Evolutionary conservation across 176 grass and related monocot genomes (phyloP), one percentile per base, ranked within the genome.

Genomic region (Cocos nucifera): DNA sequence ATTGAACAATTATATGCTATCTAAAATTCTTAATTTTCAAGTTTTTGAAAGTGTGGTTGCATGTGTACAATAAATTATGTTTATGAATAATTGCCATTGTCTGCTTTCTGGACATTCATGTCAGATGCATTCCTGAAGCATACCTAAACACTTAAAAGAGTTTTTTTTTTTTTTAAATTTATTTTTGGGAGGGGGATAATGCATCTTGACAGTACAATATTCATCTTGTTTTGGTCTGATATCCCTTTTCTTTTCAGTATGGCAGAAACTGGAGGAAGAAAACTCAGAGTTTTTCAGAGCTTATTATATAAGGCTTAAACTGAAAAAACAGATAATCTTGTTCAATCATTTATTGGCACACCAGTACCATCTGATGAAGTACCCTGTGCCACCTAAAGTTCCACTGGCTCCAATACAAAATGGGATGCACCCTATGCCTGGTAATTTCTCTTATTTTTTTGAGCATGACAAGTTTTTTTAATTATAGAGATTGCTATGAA

Each of bases 191-290:
- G 35, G 8, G 8, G 5, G 32, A 4, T 1, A 1, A 2, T 44
- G 35, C 35, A 54, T 12, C 19, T 69, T 76, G 6, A 55, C 21
- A 26, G 61, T 56, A 62, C 3, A 58, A 56, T n/a, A 28, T 65
- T 23, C 30, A 2, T 22, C 50, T 58, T 55, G 52, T 54, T 69
- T 78, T 68, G 60, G 6, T 26, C 70, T 69, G 50, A 56, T 71
- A 29, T 61, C 56, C 71, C 65, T 62, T 26, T 17, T 65, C 17
- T 81, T 30, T 87, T 79, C 82, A 98, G 94, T 98, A 65, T 98
- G 94, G 94, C 88, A 98, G 73, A 98, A 98, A 73, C 87, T 98
- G 1, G 94, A 98, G 73, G 94, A 98, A 82, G 88, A 98, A 66
- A 98, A 98, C 51, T 77, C 81, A 14, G 94, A 98, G 51, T 98